A percentile compares a stretch with the other conserved stretches of the same genome.
Conservation (phyloP, 1,284 basidiomycete genomes). For the Cryptococcus hybrid region DNA sequence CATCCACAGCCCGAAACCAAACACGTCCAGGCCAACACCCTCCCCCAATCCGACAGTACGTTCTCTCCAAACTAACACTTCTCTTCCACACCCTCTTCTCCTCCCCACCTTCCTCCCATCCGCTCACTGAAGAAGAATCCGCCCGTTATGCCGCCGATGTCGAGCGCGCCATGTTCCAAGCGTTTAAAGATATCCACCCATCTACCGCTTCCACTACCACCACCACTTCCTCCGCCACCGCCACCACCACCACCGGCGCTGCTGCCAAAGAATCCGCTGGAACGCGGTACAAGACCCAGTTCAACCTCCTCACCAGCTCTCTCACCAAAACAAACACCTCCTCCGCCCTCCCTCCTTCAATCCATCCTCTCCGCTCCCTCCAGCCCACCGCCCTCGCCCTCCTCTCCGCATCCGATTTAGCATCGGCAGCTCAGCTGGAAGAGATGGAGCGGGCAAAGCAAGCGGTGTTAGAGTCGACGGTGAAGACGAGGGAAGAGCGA, state of each 20-base stretch:
- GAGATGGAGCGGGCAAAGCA: slow-evolving; percentile 32
- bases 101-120: too few species aligned
- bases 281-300: slow-evolving; percentile 38
- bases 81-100: slow-evolving; percentile 22
- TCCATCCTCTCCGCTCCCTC: slow-evolving; percentile 20
- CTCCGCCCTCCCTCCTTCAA: slow-evolving; percentile 36
- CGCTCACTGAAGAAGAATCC: too few species aligned
- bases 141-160: slow-evolving; percentile 16
- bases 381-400: slow-evolving; percentile 30
- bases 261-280: slow-evolving; percentile 39
- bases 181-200: slow-evolving; percentile 28
- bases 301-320: slow-evolving; percentile 25
- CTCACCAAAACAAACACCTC: slow-evolving; percentile 22
- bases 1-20: too few species aligned
- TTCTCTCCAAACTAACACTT: slow-evolving; percentile 30
- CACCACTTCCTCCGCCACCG: too few species aligned
- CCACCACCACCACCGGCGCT: background rate
- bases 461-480: slow-evolving; percentile 33
- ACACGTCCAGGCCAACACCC: too few species aligned
- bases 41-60: slow-evolving; percentile 30
- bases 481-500: slow-evolving; percentile 26
- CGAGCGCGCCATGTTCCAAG: slow-evolving; percentile 30
- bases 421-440: slow-evolving; percentile 33
- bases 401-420: slow-evolving; percentile 36
- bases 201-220: too few species aligned